Conservation (phyloP, 352 stramenopile genomes). For the Globisporangium takayamanum region DNA sequence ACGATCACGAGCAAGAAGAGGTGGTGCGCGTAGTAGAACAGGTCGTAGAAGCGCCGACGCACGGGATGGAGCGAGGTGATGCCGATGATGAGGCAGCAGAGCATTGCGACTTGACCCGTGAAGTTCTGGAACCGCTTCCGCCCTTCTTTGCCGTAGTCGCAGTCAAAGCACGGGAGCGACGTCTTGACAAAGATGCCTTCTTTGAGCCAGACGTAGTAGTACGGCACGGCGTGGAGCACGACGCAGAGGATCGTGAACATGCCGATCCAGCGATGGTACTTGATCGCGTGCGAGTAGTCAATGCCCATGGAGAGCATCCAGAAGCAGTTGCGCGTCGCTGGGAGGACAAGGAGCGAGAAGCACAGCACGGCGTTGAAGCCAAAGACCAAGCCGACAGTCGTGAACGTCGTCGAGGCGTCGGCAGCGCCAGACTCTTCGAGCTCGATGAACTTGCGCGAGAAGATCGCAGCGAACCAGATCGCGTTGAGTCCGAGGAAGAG, state of each 20-base stretch:
- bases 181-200: constrained; percentile 46
- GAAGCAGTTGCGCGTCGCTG: constrained; percentile 68
- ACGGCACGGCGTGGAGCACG: constrained; percentile 54
- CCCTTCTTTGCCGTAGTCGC: constrained; percentile 57
- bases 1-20: constrained; percentile 82
- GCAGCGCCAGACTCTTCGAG: constrained; percentile 43
- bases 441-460: constrained; percentile 51
- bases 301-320: constrained; percentile 83
- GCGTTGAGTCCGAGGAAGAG: constrained; percentile 72
- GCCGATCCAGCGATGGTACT: constrained; percentile 86
- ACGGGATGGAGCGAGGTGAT: constrained; percentile 67
- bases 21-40: constrained; percentile 88
- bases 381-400: constrained; percentile 48
- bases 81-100: constrained; percentile 69
- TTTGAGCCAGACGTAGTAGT: constrained; percentile 67
- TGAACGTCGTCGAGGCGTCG: constrained; percentile 37
- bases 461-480: constrained; percentile 78
- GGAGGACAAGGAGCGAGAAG: constrained; percentile 57
- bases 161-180: constrained; percentile 59
- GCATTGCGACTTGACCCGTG: constrained; percentile 56
- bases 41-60: constrained; percentile 69
- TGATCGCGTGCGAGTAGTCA: constrained; percentile 83
- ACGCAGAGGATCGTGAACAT: constrained; percentile 64
- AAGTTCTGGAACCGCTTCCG: constrained; percentile 73
- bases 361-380: constrained; percentile 74